phyloP scores from a whole-genome alignment of 2,329 filamentous ascomycete genomes.

The Tolypocladium ovalisporum region DNA sequence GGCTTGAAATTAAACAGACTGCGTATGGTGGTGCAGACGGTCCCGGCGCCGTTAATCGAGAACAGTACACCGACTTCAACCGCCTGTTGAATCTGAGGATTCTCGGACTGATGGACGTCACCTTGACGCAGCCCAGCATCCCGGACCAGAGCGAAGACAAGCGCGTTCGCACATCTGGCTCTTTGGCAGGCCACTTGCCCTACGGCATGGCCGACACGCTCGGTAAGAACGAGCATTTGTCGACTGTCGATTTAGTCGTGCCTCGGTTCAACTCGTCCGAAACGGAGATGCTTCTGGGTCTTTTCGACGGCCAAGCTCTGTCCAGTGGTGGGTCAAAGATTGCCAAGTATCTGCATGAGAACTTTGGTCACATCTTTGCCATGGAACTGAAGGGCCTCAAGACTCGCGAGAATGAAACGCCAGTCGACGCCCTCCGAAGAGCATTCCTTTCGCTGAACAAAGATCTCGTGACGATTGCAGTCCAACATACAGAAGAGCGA shows the following conservation, averaged over 20 bases:
- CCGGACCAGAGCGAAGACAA: slow-evolving; percentile 93
- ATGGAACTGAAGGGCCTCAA: slow-evolving; percentile 70
- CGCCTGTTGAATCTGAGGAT: slow-evolving; percentile 75
- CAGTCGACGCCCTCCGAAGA: slow-evolving; percentile 72
- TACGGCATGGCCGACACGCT: slow-evolving; percentile 98
- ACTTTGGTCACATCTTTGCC: slow-evolving; percentile 77
- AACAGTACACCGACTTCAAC: slow-evolving; percentile 75
- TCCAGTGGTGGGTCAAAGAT: slow-evolving; percentile 88
- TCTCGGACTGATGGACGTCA: slow-evolving; percentile 95
- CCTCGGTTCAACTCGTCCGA: slow-evolving; percentile 85
- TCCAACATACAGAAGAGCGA: slow-evolving; percentile 68
- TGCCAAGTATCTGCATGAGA: slow-evolving; percentile 92
- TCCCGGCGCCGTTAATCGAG: slow-evolving; percentile 45
- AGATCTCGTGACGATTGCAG: slow-evolving; percentile 77
- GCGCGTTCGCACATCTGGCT: slow-evolving; percentile 94
- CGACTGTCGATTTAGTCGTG: slow-evolving; percentile 90
- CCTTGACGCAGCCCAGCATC: slow-evolving; percentile 82
- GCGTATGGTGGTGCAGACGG: slow-evolving; percentile 31
- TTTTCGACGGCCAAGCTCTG: slow-evolving; percentile 91
- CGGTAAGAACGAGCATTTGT: slow-evolving; percentile 86
- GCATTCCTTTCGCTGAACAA: slow-evolving; percentile 89
- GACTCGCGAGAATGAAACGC: slow-evolving; percentile 56
- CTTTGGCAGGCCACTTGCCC: slow-evolving; percentile 75
- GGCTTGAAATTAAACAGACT: slow-evolving; percentile 75
- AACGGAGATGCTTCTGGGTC: slow-evolving; percentile 79